Percentiles rank a stretch among this genome's conserved stretches.
Evolutionary conservation across 2,329 filamentous ascomycete genomes (phyloP).

Genomic region (Coniochaeta sp.): DNA sequence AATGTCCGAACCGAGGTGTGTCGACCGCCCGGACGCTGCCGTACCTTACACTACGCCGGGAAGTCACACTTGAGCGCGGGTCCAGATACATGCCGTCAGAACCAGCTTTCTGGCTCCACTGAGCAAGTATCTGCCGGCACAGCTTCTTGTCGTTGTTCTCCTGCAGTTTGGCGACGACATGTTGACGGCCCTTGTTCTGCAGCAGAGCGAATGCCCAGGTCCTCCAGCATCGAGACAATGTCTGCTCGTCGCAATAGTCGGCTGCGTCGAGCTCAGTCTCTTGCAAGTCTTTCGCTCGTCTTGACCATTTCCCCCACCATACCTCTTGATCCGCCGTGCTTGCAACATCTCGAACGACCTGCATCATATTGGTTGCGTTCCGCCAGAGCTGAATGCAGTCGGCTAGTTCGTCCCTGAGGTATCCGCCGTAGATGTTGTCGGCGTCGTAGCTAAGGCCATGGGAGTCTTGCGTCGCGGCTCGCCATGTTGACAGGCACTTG

Average conservation of each 20-base stretch:
- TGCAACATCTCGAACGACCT: slow-evolving; percentile 14
- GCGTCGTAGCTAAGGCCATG: slow-evolving; percentile 15
- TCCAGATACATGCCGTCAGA: slow-evolving; percentile 6
- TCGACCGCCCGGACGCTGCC: background rate
- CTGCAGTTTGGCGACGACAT: slow-evolving; percentile 13
- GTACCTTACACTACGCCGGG: slow-evolving; percentile 4
- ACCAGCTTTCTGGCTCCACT: slow-evolving; percentile 17
- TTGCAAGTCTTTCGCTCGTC: slow-evolving; percentile 10
- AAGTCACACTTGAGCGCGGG: background rate
- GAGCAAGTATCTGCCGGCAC: slow-evolving; percentile 11
- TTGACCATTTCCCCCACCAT: slow-evolving; percentile 15
- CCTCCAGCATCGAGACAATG: slow-evolving; percentile 11
- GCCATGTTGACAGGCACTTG: slow-evolving; percentile 16
- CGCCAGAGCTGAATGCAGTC: slow-evolving; percentile 16
- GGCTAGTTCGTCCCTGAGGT: slow-evolving; percentile 16
- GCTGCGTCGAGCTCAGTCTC: slow-evolving; percentile 16
- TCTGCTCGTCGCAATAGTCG: slow-evolving; percentile 16
- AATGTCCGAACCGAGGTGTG: background rate
- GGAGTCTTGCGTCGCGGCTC: slow-evolving; percentile 11
- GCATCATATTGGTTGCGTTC: slow-evolving; percentile 7
- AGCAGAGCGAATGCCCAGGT: slow-evolving; percentile 18
- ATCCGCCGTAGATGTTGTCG: slow-evolving; percentile 13
- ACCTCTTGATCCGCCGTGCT: slow-evolving; percentile 19
- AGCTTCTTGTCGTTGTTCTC: slow-evolving; percentile 15
- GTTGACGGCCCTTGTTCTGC: slow-evolving; percentile 13